Base-by-base conservation (phyloP, 352 stramenopile species). In the Globisporangium sylvaticum region DNA sequence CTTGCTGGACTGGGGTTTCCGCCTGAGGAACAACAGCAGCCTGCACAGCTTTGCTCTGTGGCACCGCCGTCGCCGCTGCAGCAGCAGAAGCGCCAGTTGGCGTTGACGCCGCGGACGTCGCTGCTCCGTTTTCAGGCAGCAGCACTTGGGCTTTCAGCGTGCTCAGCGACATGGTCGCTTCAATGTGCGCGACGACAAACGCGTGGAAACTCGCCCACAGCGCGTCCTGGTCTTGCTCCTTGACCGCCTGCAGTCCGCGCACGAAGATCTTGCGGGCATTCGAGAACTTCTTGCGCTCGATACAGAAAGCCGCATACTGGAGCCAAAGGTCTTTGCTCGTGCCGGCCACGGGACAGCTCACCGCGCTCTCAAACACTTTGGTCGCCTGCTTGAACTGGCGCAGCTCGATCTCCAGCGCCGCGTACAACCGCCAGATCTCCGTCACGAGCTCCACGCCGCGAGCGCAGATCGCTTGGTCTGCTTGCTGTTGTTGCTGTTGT, bases 371-470 rank as follows among this genome's bases (percentile, higher is more conserved):
- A 60, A 91, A 89, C 37, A 92, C 83, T 63, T 90, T 91, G 8
- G 85, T 93, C 46, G 85, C 84, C 70, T 93, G 85, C 64, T 93
- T 93, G 67, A 93, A 93, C 75, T 93, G 85, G 14, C 85, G 81
- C 59, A 93, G 67, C 37, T 89, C 85, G 54, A 91, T 88, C 73
- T 93, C 85, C 52, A 93, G 71, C 58, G 78, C 79, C n/a, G 83
- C 83, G 67, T 91, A 93, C n/a, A 72, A 62, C 3, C 74, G 55
- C 78, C 81, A 93, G 9, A 82, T 59, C 10, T 73, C 69, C 25
- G 88, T 72, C 10, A 91, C 73, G 48, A 63, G 57, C 58, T 68
- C 7, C 32, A 69, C 68, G 37, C 78, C 73, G 42, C 64, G 65
- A 22, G 56, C 4, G 57, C 70, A 10, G 3, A 46, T n/a, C 20